Base-by-base conservation (phyloP, 495 filamentous ascomycete genomes). In the Hamigera avellanea region DNA sequence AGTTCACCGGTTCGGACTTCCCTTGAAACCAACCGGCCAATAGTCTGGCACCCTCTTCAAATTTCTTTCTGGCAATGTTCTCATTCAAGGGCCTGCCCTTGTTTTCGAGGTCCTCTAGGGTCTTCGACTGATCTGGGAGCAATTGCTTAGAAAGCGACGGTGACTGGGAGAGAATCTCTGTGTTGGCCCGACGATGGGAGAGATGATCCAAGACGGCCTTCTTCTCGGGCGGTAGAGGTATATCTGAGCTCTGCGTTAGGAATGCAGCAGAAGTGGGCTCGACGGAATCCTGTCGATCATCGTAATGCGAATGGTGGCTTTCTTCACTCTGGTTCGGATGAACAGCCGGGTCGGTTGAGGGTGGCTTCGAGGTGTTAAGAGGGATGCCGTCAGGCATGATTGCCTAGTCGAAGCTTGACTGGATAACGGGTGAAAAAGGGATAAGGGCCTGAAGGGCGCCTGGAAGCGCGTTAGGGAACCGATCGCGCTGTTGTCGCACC, bases 11-110 rank as follows among this genome's bases (percentile, higher is more conserved):
- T 17, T 70, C 59, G 6, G 67, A 69, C 26, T 64, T 62, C 12
- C 71, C 70, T 33, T 65, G 59, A 37, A 75, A 75, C 68, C 70
- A 71, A 27, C 57, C 62, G 19, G 60, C 61, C 29, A 75, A 35
- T 8, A 58, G 49, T 34, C 60, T 60, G 27, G 62, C 50, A 43
- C 61, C 45, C 19, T 61, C 54, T 44, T 64, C 57, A 26, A 64
- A 34, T 43, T 55, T 67, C 57, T 57, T 66, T 36, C 61, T 59
- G 8, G 53, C 52, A 19, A 50, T 47, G 27, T 54, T 61, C 30
- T 61, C 56, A 14, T 45, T 49, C 44, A 51, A 36, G 26, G 48
- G 49, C 27, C 33, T 49, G 12, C 41, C 37, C 26, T 37, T 21
- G 28, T 30, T 30, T 6, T 13, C 28, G 12, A 15, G 6, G n/a